Evolutionary conservation across 2,329 filamentous ascomycete genomes (phyloP).

Genomic region (Diaporthe sp.): DNA sequence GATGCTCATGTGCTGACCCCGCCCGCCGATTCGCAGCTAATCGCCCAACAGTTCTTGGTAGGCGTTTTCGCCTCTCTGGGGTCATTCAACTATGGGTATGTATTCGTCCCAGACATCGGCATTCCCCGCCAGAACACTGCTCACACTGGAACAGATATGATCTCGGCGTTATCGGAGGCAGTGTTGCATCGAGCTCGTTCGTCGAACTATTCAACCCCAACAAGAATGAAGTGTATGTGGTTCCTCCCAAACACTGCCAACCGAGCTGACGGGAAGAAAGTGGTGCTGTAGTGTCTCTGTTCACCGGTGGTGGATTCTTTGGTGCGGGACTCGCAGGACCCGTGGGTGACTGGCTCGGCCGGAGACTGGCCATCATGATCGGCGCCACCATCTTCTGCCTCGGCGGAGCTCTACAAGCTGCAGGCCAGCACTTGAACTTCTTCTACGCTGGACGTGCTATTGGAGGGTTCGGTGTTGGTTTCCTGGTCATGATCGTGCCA

Average conservation of each 20-base stretch:
- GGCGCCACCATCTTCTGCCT: slow-evolving; percentile 14
- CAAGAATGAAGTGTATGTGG: slow-evolving; percentile 9
- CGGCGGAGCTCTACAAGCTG: slow-evolving; percentile 1
- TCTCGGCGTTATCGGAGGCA: slow-evolving; percentile 14
- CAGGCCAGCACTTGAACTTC: slow-evolving; percentile 15
- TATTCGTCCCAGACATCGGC: neutral
- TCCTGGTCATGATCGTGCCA: slow-evolving; percentile 24
- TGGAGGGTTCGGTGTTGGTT: slow-evolving; percentile 8
- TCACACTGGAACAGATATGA: neutral
- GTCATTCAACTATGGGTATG: slow-evolving; percentile 18
- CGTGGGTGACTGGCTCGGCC: slow-evolving; percentile 2
- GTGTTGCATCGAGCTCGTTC: slow-evolving; percentile 11
- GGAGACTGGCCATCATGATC: slow-evolving; percentile 10
- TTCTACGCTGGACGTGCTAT: neutral
- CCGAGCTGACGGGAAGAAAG: neutral
- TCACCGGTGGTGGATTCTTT: slow-evolving; percentile 12
- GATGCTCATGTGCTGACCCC: neutral
- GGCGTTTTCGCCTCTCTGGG: slow-evolving; percentile 12
- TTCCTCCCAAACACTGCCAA: neutral
- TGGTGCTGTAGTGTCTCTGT: slow-evolving; percentile 16
- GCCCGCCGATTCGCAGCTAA: neutral
- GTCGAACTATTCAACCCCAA: neutral
- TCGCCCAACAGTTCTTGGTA: neutral
- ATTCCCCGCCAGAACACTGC: neutral
- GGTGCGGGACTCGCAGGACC: slow-evolving; percentile 1